These are phyloP conservation scores for Taiwanofungus camphoratus DNA, from an alignment of 1,284 basidiomycete genomes.

Conservation along the genomic window DNA sequence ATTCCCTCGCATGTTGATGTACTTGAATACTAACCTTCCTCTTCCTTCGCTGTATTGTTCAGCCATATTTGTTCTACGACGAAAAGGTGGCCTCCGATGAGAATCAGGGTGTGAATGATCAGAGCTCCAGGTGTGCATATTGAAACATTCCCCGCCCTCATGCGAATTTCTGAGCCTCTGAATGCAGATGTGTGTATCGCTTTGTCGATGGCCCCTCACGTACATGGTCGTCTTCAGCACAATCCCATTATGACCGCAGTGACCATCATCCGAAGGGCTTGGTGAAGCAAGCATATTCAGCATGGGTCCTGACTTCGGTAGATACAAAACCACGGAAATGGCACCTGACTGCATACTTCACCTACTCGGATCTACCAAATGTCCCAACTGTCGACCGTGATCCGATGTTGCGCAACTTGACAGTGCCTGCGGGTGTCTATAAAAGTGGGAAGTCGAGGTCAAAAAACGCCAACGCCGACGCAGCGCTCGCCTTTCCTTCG, in stretches of 20 bases:
- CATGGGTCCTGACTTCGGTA: conserved; percentile 45
- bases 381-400: conserved; percentile 57
- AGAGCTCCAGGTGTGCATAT: conserved; percentile 34
- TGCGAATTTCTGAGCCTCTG: conserved; percentile 11
- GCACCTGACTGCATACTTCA: conserved; percentile 62
- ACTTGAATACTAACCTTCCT: conserved; percentile 12
- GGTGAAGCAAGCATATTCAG: conserved; percentile 62
- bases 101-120: conserved; percentile 25
- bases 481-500: conserved; percentile 23
- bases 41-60: conserved; percentile 9
- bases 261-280: conserved; percentile 46
- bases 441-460: conserved; percentile 54
- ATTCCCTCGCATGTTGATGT: conserved; percentile 8
- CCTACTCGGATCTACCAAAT: conserved; percentile 51
- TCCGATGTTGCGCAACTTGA: conserved; percentile 42
- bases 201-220: conserved; percentile 53
- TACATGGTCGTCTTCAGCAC: conserved; percentile 45
- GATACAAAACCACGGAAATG: conserved; percentile 49
- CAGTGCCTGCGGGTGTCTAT: conserved; percentile 53
- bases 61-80: conserved; percentile 66
- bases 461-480: conserved; percentile 32
- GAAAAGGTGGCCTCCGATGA: conserved; percentile 48
- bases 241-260: conserved; percentile 54
- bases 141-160: conserved; percentile 10
- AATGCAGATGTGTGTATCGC: conserved; percentile 37